Base-by-base conservation (phyloP, 78 protist species). In the Pigoraptor vietnamica region DNA sequence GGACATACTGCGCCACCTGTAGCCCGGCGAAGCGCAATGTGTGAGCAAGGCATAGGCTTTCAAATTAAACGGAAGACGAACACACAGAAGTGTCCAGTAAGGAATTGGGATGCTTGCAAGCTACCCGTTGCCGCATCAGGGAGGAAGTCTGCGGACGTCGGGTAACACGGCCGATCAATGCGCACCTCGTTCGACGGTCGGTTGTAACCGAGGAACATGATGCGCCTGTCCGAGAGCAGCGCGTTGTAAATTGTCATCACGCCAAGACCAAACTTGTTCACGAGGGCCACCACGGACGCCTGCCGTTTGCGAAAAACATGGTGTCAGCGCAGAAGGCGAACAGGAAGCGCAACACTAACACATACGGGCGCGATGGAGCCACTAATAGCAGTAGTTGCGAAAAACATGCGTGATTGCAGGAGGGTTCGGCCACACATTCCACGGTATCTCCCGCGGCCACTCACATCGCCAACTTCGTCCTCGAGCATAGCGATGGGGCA, bases 201-300 rank as follows among this genome's bases (percentile, higher is more conserved):
- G 35, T 89, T 89, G 93, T 93, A 92, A 23, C 98, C 98, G 24
- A 96, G 84, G 89, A 97, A 97, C 40, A 97, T 33, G 37, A 97
- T 86, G 55, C 97, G 90, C 94, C 94, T 93, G 56, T 95, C 93
- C 34, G 40, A 81, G n/a, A 97, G 87, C 24, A 97, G 88, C 33
- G 96, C 98, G 94, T 96, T 95, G 94, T 90, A 94, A 87, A 97
- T 90, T 35, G 89, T 38, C 97, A 97, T 95, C 34, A 92, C n/a
- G 84, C 94, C 95, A 82, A 87, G 81, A 1, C 92, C 93, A 56
- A 97, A 97, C 40, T 92, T 95, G 34, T 91, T 84, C 29, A 97
- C 89, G 48, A 97, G 90, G 83, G 86, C 56, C n/a, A 92, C 96
- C 10, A 96, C 91, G 25, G 95, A 93, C 23, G 25, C 9, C 56